Base-by-base conservation (phyloP, 192 early-diverging fungal genomes). In the Gryganskiella cystojenkinii region DNA sequence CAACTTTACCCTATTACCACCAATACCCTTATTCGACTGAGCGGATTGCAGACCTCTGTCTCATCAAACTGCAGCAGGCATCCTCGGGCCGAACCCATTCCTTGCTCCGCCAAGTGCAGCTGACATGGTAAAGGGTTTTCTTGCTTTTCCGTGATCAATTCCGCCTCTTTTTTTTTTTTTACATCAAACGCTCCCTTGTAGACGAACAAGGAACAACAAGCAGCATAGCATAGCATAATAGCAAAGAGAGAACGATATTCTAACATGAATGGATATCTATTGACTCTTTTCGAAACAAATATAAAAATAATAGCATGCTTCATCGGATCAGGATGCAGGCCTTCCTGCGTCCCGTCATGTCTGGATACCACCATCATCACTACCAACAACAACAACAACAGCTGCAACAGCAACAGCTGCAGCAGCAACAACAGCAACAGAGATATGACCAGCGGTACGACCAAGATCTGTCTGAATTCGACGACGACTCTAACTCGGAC, bases 251-350 rank as follows among this genome's bases (percentile, higher is more conserved):
- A n/a, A n/a, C n/a, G n/a, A n/a, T n/a, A n/a, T n/a, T n/a, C n/a
- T n/a, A n/a, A n/a, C n/a, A n/a, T n/a, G n/a, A n/a, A n/a, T n/a
- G n/a, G n/a, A n/a, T n/a, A n/a, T 40, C 13, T 13, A 5, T 40
- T 40, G 37, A 49, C 24, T 8, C 31, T 24, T 47, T 4, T 10
- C 34, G 4, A 37, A 30, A 19, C 27, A 50, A 34, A 11, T 50
- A 17, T 13, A 22, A 10, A 25, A 9, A n/a, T n/a, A 24, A 63
- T 43, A 71, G 70, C 28, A 71, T 71, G 70, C 61, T 71, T 22
- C 70, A 71, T 64, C 33, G 61, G 55, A 63, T 71, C 61, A 63
- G 70, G 34, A 64, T 71, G 54, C 70, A 71, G 55, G 44, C 61
- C 14, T 71, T 71, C 46, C n/a, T 70, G 68, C 68, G 68, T 22